Percentiles rank a stretch among this genome's conserved stretches.
Conservation (phyloP, 768 basidiomycete genomes). For the Chalciporus chontae region DNA sequence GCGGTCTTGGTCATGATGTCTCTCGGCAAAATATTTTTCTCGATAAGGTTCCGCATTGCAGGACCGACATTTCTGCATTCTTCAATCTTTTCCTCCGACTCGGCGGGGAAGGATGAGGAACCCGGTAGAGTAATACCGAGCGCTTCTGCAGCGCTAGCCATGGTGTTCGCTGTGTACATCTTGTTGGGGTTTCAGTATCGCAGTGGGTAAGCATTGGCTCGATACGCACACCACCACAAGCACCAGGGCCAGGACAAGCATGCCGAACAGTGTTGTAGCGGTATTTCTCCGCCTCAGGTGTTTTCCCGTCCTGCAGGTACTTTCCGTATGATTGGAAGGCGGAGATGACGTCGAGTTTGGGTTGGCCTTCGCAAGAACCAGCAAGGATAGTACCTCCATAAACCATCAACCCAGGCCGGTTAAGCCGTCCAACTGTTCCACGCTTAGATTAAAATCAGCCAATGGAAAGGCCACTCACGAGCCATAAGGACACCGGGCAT, state of each 20-base stretch:
- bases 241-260: conserved; percentile 96
- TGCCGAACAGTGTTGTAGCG: conserved; percentile 87
- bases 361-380: conserved; percentile 84
- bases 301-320: conserved; percentile 87
- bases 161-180: conserved; percentile 99
- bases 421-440: conserved; percentile 79
- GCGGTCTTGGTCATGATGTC: conserved; percentile 97
- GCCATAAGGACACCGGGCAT: conserved; percentile 99
- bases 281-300: conserved; percentile 73
- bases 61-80: conserved; percentile 82
- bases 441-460: conserved; percentile 7
- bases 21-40: conserved; percentile 87
- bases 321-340: conserved; percentile 98
- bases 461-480: conserved; percentile 48
- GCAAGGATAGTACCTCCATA: conserved; percentile 95
- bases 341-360: conserved; percentile 91
- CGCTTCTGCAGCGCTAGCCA: conserved; percentile 94
- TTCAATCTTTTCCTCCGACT: conserved; percentile 80
- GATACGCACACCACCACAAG: conserved; percentile 88
- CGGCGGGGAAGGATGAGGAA: conserved; percentile 95
- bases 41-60: conserved; percentile 83
- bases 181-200: conserved; percentile 29
- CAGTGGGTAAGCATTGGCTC: background rate
- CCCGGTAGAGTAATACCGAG: conserved; percentile 96
- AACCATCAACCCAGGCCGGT: conserved; percentile 96